Evolutionary conservation across 805 yeast genomes (phyloP).

Genomic region (Cyberlindnera samutprakarnensis): DNA sequence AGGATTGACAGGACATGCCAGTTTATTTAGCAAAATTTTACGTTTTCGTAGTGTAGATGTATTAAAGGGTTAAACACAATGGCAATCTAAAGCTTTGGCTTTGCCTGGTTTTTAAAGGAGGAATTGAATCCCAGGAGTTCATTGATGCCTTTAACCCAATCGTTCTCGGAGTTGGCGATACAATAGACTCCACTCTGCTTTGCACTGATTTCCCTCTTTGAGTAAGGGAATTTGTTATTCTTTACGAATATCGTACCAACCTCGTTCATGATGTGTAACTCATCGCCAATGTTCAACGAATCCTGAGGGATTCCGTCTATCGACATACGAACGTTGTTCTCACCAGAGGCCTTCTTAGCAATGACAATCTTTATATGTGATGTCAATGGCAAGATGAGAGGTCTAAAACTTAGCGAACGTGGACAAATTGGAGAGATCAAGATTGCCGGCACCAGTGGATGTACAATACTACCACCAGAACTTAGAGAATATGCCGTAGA

Average conservation of each 20-base stretch:
- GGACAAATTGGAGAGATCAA: slow-evolving; percentile 90
- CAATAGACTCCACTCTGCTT: slow-evolving; percentile 71
- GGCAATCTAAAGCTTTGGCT: slow-evolving; percentile 10
- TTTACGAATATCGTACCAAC: slow-evolving; percentile 52
- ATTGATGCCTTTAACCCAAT: slow-evolving; percentile 89
- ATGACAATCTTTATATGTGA: slow-evolving; percentile 65
- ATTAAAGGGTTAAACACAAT: not conserved
- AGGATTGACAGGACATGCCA: slow-evolving; percentile 35
- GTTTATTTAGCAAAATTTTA: not conserved
- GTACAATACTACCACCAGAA: slow-evolving; percentile 90
- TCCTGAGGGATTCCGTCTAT: slow-evolving; percentile 82
- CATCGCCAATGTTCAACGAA: slow-evolving; percentile 66
- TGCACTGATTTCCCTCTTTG: slow-evolving; percentile 13
- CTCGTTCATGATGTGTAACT: slow-evolving; percentile 63
- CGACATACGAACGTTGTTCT: slow-evolving; percentile 48
- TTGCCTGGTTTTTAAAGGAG: slow-evolving; percentile 50
- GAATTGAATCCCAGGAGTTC: slow-evolving; percentile 85
- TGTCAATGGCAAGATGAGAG: slow-evolving; percentile 71
- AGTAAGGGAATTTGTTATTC: slow-evolving; percentile 39
- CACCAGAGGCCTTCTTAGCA: slow-evolving; percentile 33
- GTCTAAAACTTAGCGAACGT: slow-evolving; percentile 82
- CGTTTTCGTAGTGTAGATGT: not conserved
- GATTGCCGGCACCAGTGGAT: slow-evolving; percentile 79
- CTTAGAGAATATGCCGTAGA: slow-evolving; percentile 88
- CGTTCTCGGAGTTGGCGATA: slow-evolving; percentile 72